A percentile compares a stretch with the other conserved stretches of the same genome.
These are phyloP conservation scores for Hemisphaericaspora nanyangensis DNA, from an alignment of 805 yeast genomes.

Conservation along the genomic window DNA sequence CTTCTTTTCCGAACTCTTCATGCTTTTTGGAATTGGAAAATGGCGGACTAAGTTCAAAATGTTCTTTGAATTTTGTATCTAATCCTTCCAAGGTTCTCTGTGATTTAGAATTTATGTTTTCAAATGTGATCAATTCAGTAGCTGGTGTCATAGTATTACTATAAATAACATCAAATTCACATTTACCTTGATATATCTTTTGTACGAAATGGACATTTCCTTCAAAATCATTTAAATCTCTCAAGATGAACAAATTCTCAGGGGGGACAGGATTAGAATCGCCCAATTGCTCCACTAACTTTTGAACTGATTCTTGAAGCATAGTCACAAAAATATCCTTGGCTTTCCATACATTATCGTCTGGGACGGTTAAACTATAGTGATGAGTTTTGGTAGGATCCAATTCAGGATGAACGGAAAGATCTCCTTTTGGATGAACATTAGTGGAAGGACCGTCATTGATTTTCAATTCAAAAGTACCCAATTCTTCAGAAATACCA, in stretches of 20 bases:
- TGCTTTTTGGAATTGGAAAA: conserved; percentile 42
- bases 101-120: conserved; percentile 34
- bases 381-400: conserved; percentile 66
- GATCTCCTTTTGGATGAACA: conserved; percentile 34
- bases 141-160: conserved; percentile 41
- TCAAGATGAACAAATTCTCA: conserved; percentile 48
- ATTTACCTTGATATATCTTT: conserved; percentile 66
- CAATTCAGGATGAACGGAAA: conserved; percentile 32
- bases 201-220: conserved; percentile 84
- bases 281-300: conserved; percentile 29
- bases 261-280: conserved; percentile 36
- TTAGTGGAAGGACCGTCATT: conserved; percentile 50
- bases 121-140: conserved; percentile 33
- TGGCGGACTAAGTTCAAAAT: conserved; percentile 54
- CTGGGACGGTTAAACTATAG: conserved; percentile 65
- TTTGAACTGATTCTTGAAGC: conserved; percentile 63
- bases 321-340: conserved; percentile 68
- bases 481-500: conserved; percentile 58
- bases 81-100: conserved; percentile 33
- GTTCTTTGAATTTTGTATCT: conserved; percentile 48
- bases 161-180: conserved; percentile 70
- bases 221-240: conserved; percentile 54
- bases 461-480: conserved; percentile 58
- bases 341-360: conserved; percentile 72
- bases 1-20: conserved; percentile 64